Conservation (phyloP, 345 rosid species). For the Reutealis trisperma region DNA sequence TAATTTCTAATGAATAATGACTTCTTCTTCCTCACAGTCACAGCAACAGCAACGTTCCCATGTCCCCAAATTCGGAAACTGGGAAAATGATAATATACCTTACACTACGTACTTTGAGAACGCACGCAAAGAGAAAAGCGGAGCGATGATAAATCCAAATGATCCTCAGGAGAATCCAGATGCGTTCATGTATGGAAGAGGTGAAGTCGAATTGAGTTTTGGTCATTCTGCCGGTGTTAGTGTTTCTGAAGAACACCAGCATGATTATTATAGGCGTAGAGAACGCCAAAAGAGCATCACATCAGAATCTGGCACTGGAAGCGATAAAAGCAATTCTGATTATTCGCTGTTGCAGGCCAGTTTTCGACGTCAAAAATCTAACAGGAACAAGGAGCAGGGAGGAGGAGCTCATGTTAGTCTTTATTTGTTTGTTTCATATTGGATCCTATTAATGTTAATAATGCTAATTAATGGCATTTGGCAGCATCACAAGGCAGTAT, state of each 20-base stretch:
- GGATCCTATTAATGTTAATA: too few relatives aligned
- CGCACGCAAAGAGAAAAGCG: constrained; percentile 46
- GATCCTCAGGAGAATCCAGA: constrained; percentile 59
- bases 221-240: not conserved
- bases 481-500: constrained; percentile 41
- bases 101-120: constrained; percentile 58
- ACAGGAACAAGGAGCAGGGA: constrained; percentile 8
- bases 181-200: not conserved
- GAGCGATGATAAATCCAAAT: constrained; percentile 47
- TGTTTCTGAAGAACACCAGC: too few relatives aligned
- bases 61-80: constrained; percentile 56
- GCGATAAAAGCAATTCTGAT: constrained; percentile 32
- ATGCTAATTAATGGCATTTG: not conserved
- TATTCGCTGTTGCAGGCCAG: constrained; percentile 8
- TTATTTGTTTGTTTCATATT: not conserved
- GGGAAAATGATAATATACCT: constrained; percentile 50
- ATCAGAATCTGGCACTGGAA: constrained; percentile 22
- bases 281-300: not conserved
- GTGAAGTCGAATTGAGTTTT: constrained; percentile 9
- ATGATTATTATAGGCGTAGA: too few relatives aligned
- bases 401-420: not conserved
- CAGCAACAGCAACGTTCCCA: constrained; percentile 42
- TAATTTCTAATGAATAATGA: too few relatives aligned
- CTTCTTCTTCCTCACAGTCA: not conserved
- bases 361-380: constrained; percentile 14